These are phyloP conservation scores for Rhizophagus prolifer DNA, from an alignment of 192 early-diverging fungal genomes.

Conservation along the genomic window DNA sequence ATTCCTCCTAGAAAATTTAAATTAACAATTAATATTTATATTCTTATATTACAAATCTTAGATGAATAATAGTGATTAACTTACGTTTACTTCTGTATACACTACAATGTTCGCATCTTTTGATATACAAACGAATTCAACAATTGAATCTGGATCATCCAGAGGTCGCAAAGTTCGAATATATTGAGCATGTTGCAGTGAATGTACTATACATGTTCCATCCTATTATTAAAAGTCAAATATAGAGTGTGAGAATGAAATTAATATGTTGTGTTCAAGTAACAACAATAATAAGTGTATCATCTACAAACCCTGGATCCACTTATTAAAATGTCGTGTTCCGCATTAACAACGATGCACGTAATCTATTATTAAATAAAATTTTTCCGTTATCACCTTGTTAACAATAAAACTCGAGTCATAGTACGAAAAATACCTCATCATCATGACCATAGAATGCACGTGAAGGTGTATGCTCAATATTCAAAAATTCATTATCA, in stretches of 20 bases:
- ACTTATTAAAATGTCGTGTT: slow-evolving; percentile 29
- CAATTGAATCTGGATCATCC: slow-evolving; percentile 3
- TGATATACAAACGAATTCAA: slow-evolving; percentile 25
- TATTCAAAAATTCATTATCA: slow-evolving; percentile 29
- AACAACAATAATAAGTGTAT: background rate
- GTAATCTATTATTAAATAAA: slow-evolving; percentile 17
- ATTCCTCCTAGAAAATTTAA: slow-evolving; percentile 13
- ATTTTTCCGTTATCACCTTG: background rate
- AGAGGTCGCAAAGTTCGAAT: slow-evolving; percentile 25
- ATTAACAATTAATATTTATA: background rate
- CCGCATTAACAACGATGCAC: slow-evolving; percentile 25
- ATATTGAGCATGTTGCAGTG: slow-evolving; percentile 24
- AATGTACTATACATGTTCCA: slow-evolving; percentile 30
- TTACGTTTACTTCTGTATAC: slow-evolving; percentile 22
- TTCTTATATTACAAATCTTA: background rate
- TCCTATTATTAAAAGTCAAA: background rate
- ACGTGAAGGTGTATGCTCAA: slow-evolving; percentile 8
- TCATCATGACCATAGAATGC: slow-evolving; percentile 31
- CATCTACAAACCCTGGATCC: slow-evolving; percentile 22
- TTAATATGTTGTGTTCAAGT: background rate
- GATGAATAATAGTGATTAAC: background rate
- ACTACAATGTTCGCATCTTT: slow-evolving; percentile 22
- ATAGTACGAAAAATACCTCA: background rate
- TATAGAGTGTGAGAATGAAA: background rate
- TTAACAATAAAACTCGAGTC: background rate